Conservation (phyloP, 257 asterid species). For the Solanum medicagineum region DNA sequence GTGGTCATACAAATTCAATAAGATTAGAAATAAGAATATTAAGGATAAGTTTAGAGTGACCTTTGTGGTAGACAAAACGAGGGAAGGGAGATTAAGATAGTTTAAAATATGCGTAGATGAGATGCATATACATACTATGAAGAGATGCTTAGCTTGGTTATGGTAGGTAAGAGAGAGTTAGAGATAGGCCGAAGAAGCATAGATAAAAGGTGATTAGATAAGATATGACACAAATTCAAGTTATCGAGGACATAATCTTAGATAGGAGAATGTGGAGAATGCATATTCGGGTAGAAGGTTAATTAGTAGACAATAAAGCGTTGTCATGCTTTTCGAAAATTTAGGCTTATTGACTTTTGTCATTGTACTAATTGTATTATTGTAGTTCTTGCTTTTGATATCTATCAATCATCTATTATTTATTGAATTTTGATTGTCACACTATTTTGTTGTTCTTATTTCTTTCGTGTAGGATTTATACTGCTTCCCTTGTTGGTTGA, state of each 20-base stretch:
- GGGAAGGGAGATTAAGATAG: too few species aligned
- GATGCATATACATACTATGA: too few species aligned
- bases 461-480: neutral
- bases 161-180: neutral
- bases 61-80: neutral
- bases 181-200: neutral
- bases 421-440: too few species aligned
- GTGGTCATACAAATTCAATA: too few species aligned
- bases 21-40: too few species aligned
- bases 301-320: too few species aligned
- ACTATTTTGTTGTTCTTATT: too few species aligned
- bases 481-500: neutral
- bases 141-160: neutral
- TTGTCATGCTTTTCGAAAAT: neutral
- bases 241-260: too few species aligned
- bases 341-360: neutral
- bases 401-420: too few species aligned
- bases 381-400: too few species aligned
- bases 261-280: neutral
- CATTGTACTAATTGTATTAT: neutral
- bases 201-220: too few species aligned
- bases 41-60: neutral
- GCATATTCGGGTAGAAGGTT: neutral
- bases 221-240: neutral
- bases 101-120: neutral